Percentiles rank a stretch among this genome's conserved stretches.
phyloP scores from a whole-genome alignment of 352 stramenopile genomes.

The Globisporangium carolinianum region DNA sequence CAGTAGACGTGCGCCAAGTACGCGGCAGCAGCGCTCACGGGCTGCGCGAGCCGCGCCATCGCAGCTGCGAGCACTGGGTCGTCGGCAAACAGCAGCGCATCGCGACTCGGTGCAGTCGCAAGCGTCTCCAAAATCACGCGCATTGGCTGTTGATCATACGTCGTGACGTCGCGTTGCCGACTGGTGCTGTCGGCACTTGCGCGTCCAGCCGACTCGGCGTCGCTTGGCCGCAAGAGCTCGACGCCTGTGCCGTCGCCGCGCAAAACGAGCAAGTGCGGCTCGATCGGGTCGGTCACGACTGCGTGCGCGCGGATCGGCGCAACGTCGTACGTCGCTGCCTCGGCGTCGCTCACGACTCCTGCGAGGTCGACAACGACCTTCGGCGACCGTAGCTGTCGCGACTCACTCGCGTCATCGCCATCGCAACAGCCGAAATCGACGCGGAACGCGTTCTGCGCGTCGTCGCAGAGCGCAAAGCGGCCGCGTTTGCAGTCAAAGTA shows the following conservation, averaged over 20 bases:
- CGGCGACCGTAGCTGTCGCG: constrained; percentile 2
- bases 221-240: constrained; percentile 48
- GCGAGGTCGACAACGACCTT: constrained; percentile 43
- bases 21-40: constrained; percentile 39
- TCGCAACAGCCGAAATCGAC: constrained; percentile 19
- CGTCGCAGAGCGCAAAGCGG: constrained; percentile 51
- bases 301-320: constrained; percentile 41
- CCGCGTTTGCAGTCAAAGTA: constrained; percentile 62
- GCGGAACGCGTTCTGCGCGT: constrained; percentile 63
- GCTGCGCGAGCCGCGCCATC: constrained; percentile 24
- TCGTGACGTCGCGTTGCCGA: constrained; percentile 2
- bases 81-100: constrained; percentile 19
- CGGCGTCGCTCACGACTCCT: constrained; percentile 43
- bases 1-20: constrained; percentile 23
- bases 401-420: constrained; percentile 8
- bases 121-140: too few species aligned
- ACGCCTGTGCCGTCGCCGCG: constrained; percentile 63
- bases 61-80: constrained; percentile 30
- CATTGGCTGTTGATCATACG: neutral
- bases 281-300: constrained; percentile 71
- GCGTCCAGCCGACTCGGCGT: constrained; percentile 27
- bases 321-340: constrained; percentile 44
- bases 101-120: too few species aligned
- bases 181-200: neutral
- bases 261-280: constrained; percentile 64